Evolutionary conservation across 2,329 filamentous ascomycete species (phyloP), one percentile per base, ranked within the genome.

Genomic region (Aphanoascus verrucosus): DNA sequence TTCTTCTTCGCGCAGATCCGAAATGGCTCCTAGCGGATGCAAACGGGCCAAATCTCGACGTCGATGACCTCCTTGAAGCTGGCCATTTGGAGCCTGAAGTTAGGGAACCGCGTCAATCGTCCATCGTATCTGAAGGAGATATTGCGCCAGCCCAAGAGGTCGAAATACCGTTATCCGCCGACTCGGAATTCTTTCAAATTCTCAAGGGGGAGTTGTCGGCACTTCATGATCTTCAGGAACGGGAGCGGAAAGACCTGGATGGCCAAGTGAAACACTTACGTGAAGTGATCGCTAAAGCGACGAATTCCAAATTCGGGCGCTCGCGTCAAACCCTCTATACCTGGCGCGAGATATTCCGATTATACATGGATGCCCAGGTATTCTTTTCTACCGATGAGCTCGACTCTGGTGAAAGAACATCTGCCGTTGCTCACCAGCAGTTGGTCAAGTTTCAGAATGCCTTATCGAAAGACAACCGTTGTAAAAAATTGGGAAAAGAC

Each of bases 311-410:
- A 2, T 78, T 78, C 17, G 77, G 79, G 44, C 80, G 78, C 57
- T 82, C 75, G 43, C 75, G 71, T 50, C 70, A 77, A 43, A 85
- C 93, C 63, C 70, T 94, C 20, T 80, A 82, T 51, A 78, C 77
- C 37, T 94, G 88, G 88, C 80, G 88, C 47, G 78, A 84, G 59
- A 83, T 94, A 58, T 91, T 94, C 62, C 83, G 88, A 56, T 71
- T 91, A 0, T 94, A 94, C 63, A 71, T 90, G 11, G 84, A 93
- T 53, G 84, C 84, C 6, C 80, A 84, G 52, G 77, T 94, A 31
- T 94, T 94, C 71, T 93, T 93, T 66, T 88, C 86, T 1, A 85
- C 83, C 0, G 79, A 81, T 31, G 88, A 94, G 65, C 70, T 71
- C 32, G 83, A 87, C 58, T 82, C 84, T 54, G 85, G 86, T 12